phyloP scores from a whole-genome alignment of 2,329 filamentous ascomycete species.

The Neonectria hederae region DNA sequence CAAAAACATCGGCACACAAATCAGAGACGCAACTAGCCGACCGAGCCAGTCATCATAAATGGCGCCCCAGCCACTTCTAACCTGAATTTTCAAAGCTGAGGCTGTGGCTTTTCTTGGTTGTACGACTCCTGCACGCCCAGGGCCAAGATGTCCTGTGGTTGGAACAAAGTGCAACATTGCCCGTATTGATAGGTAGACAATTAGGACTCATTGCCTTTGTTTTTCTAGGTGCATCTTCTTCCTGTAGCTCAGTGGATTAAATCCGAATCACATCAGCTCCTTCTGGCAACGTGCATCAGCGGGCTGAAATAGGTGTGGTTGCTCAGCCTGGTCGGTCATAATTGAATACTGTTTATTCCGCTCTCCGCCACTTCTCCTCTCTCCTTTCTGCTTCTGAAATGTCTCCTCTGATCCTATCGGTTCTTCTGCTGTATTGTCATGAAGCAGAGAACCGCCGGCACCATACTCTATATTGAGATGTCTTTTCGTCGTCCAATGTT shows the following conservation, averaged over 20 bases:
- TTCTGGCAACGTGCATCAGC: neutral
- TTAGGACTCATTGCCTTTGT: neutral
- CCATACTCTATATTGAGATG: no score
- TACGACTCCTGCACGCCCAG: neutral
- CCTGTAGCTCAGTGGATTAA: neutral
- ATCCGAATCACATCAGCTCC: neutral
- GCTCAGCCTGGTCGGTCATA: neutral
- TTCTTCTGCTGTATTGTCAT: no score
- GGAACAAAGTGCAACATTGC: neutral
- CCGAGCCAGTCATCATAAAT: neutral
- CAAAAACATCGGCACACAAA: neutral
- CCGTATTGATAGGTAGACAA: neutral
- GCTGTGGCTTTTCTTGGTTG: neutral
- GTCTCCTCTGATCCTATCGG: neutral
- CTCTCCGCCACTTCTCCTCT: neutral
- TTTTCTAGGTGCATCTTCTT: neutral
- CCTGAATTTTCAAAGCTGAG: neutral
- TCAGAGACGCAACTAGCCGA: neutral
- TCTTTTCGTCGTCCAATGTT: no score
- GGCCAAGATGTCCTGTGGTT: neutral
- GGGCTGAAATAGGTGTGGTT: neutral
- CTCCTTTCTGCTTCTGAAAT: neutral
- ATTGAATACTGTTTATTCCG: neutral
- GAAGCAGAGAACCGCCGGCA: no score
- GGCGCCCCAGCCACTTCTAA: neutral